phyloP scores from a whole-genome alignment of 2,329 filamentous ascomycete species.

The Xylariaceae sp. region DNA sequence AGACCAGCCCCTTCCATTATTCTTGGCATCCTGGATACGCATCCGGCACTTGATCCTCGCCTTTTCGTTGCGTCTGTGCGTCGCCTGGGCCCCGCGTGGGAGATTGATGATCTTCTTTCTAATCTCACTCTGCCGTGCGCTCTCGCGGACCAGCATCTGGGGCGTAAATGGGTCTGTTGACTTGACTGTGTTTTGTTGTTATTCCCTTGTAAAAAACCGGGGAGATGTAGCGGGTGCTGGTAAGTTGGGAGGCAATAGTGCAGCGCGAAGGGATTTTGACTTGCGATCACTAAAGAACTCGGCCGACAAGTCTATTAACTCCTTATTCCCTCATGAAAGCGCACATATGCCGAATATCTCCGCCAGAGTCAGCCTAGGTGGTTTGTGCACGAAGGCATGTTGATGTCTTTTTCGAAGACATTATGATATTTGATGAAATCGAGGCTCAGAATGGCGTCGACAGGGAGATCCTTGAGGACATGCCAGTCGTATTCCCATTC shows the following conservation, averaged over 20 bases:
- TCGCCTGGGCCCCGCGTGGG: neutral
- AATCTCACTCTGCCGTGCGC: neutral
- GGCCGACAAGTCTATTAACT: neutral
- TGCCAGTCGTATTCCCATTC: conserved; percentile 8
- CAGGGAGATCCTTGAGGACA: conserved; percentile 3
- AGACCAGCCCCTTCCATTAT: neutral
- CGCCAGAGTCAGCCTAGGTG: neutral
- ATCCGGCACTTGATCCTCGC: neutral
- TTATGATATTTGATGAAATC: conserved; percentile 5
- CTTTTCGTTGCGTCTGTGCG: neutral
- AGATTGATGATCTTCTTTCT: neutral
- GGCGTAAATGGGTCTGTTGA: conserved; percentile 1
- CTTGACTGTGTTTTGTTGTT: neutral
- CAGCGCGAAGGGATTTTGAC: neutral
- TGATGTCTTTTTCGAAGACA: conserved; percentile 2
- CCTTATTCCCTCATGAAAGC: neutral
- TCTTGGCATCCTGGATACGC: neutral
- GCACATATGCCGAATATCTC: conserved; percentile 7
- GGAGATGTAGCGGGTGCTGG: neutral
- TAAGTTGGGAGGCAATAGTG: neutral
- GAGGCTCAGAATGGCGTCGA: conserved; percentile 4
- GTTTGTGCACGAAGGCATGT: neutral
- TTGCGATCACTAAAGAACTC: conserved; percentile 3
- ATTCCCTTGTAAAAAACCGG: neutral
- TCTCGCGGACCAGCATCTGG: conserved; percentile 3